A percentile compares a stretch with the other conserved stretches of the same genome.
These are phyloP conservation scores for Penicillium brevicompactum DNA, from an alignment of 2,329 filamentous ascomycete genomes.

Conservation along the genomic window DNA sequence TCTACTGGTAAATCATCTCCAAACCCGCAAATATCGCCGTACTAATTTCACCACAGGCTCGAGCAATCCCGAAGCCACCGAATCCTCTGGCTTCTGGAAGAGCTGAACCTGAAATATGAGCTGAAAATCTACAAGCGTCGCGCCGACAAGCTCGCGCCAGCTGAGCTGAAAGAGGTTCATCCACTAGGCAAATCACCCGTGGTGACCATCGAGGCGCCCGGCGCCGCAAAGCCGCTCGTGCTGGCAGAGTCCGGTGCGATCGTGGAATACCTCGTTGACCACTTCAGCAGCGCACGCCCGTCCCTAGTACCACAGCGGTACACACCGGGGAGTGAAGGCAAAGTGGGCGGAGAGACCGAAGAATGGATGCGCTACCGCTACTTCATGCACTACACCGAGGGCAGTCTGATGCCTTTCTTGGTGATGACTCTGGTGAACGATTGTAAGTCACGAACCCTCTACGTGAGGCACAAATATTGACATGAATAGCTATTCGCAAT, in stretches of 20 bases:
- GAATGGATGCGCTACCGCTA: conserved; percentile 65
- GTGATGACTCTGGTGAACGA: conserved; percentile 65
- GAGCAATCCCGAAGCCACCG: conserved; percentile 80
- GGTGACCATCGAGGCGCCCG: conserved; percentile 62
- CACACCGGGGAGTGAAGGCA: conserved; percentile 53
- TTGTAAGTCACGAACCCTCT: conserved; percentile 41
- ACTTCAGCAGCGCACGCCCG: conserved; percentile 51
- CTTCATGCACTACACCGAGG: conserved; percentile 82
- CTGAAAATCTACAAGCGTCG: conserved; percentile 76
- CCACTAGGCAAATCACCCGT: conserved; percentile 86
- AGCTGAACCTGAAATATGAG: conserved; percentile 77
- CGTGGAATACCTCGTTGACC: conserved; percentile 76
- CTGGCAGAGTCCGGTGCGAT: conserved; percentile 83
- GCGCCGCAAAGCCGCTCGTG: conserved; percentile 54
- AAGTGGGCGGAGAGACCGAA: conserved; percentile 61
- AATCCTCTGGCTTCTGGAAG: conserved; percentile 83
- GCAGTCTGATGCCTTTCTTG: conserved; percentile 74
- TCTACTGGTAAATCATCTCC: conserved; percentile 59
- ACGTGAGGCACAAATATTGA: neutral
- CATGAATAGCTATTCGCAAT: conserved; percentile 20
- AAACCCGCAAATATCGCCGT: neutral
- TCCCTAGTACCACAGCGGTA: conserved; percentile 56
- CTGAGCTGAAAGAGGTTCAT: conserved; percentile 75
- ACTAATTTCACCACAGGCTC: conserved; percentile 60
- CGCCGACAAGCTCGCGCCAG: conserved; percentile 68